Base-by-base conservation (phyloP, 2,329 filamentous ascomycete genomes). In the Sclerotinia sclerotiorum region DNA sequence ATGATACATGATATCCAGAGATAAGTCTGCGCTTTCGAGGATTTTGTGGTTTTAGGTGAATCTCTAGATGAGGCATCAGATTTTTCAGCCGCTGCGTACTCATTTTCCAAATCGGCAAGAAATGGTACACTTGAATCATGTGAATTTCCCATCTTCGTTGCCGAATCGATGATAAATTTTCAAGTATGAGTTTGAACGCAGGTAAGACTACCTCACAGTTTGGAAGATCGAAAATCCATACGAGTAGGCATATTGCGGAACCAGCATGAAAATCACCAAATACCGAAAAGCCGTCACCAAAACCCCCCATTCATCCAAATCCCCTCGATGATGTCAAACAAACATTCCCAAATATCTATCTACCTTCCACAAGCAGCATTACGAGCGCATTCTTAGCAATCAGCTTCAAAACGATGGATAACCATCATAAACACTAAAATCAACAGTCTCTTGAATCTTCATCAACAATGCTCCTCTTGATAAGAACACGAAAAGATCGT, bases 111-210 rank as follows among this genome's bases (percentile, higher is more conserved):
- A 54, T 64, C 48, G 15, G 61, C n/a, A 3, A 54, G 32, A 54
- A 54, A 64, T 52, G 61, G 32, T n/a, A 64, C 61, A 27, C 48
- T 52, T 64, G 61, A 64, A 39, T 64, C 61, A 64, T 64, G 48
- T 11, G 48, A 64, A 11, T 54, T 29, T 64, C n/a, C 46, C 61
- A 64, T 54, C 1, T 17, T 54, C 39, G 11, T 17, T 54, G 6
- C 1, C 24, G 3, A 13, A 42, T 27, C 27, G 2, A 42, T 39
- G n/a, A 42, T n/a, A 42, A 52, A 29, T 0, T 15, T 10, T 29
- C 11, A 6, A 17, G 4, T 5, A 27, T 54, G n/a, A 42, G 5
- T 42, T 54, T 54, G 21, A n/a, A 27, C 10, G 17, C 19, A 52
- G 11, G 15, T 42, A 42, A 29, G 52, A 15, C 24, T 1, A n/a